A percentile compares a stretch with the other conserved stretches of the same genome.
Conservation (phyloP, 148 eudicot species). For the Nepenthes mirabilis region DNA sequence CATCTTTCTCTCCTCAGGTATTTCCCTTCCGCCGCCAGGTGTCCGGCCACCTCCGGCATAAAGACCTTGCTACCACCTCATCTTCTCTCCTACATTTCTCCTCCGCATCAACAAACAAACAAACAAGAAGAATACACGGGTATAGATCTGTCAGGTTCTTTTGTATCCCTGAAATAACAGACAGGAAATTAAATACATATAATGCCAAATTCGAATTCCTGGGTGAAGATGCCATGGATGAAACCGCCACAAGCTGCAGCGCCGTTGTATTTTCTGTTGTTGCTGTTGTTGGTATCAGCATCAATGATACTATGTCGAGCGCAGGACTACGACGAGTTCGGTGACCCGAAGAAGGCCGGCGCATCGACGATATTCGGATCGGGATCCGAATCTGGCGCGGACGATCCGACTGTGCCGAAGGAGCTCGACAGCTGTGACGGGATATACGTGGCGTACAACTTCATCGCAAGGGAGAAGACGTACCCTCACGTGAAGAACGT, state of each 20-base stretch:
- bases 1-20: neutral
- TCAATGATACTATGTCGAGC: slow-evolving; percentile 7
- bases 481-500: slow-evolving; percentile 32
- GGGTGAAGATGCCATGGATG: slow-evolving; percentile 17
- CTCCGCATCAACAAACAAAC: neutral
- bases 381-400: slow-evolving; percentile 3
- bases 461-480: slow-evolving; percentile 22
- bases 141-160: neutral
- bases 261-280: slow-evolving; percentile 9
- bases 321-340: slow-evolving; percentile 22
- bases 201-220: slow-evolving; percentile 9
- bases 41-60: slow-evolving; percentile 11
- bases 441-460: slow-evolving; percentile 32
- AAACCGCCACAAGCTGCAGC: neutral
- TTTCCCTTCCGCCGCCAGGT: slow-evolving; percentile 11
- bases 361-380: neutral
- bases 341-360: slow-evolving; percentile 18
- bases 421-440: slow-evolving; percentile 30
- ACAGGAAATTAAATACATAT: neutral
- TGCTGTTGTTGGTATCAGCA: neutral
- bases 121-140: neutral
- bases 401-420: slow-evolving; percentile 20
- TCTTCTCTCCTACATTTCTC: neutral
- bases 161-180: neutral
- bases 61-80: neutral